These are phyloP conservation scores for Waltiozyma sp. DNA, from an alignment of 1,139 yeast genomes.

Conservation along the genomic window DNA sequence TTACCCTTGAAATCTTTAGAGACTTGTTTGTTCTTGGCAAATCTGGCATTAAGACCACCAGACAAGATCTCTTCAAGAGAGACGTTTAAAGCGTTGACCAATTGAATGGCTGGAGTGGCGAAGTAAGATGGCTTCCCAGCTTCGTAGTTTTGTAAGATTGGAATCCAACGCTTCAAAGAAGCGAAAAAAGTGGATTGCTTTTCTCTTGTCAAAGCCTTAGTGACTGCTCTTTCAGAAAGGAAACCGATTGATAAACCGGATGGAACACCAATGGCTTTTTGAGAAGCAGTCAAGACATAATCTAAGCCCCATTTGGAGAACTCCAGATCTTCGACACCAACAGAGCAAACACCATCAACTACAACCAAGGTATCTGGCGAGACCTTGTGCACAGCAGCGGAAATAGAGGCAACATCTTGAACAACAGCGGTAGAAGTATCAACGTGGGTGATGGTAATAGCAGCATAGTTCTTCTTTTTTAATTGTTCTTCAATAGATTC, in stretches of 20 bases:
- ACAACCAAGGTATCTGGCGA: slow-evolving; percentile 76
- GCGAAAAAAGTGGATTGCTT: slow-evolving; percentile 61
- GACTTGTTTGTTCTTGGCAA: slow-evolving; percentile 49
- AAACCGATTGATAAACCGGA: slow-evolving; percentile 78
- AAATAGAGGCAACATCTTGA: slow-evolving; percentile 54
- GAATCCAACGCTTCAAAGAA: slow-evolving; percentile 76
- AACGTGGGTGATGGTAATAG: slow-evolving; percentile 85
- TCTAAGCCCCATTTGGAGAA: slow-evolving; percentile 90
- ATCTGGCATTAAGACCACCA: slow-evolving; percentile 48
- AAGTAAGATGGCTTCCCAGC: slow-evolving; percentile 74
- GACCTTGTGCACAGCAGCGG: slow-evolving; percentile 46
- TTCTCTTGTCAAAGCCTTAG: slow-evolving; percentile 43
- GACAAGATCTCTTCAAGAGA: slow-evolving; percentile 65
- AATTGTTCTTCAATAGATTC: slow-evolving; percentile 46
- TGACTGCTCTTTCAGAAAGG: slow-evolving; percentile 67
- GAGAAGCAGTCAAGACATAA: slow-evolving; percentile 83
- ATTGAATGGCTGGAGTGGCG: slow-evolving; percentile 90
- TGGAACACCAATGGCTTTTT: slow-evolving; percentile 92
- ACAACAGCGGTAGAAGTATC: slow-evolving; percentile 94
- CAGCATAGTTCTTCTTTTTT: slow-evolving; percentile 40
- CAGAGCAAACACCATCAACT: slow-evolving; percentile 92
- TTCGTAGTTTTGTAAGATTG: slow-evolving; percentile 83
- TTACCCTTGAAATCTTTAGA: slow-evolving; percentile 57
- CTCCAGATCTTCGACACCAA: slow-evolving; percentile 77
- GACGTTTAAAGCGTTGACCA: slow-evolving; percentile 69